These are phyloP conservation scores for Chaetomium cochliodes DNA, from an alignment of 495 filamentous ascomycete genomes.

Conservation along the genomic window DNA sequence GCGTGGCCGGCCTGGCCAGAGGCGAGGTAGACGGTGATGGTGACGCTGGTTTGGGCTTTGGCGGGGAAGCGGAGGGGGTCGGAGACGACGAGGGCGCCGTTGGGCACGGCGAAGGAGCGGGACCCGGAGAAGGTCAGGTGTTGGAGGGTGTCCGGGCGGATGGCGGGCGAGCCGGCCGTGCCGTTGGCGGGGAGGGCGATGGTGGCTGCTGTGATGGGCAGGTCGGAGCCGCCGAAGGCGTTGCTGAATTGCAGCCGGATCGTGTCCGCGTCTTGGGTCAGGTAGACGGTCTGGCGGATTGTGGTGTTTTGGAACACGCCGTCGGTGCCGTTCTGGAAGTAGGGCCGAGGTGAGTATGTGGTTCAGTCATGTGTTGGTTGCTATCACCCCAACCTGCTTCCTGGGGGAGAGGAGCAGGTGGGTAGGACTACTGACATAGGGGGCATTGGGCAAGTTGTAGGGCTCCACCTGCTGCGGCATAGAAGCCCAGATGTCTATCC, in stretches of 20 bases:
- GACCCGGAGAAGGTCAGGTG: constrained; percentile 53
- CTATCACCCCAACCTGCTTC: constrained; percentile 7
- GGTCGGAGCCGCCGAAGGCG: constrained; percentile 55
- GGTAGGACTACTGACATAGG: constrained; percentile 48
- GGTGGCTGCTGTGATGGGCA: constrained; percentile 56
- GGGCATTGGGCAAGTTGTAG: constrained; percentile 51
- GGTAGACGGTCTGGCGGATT: constrained; percentile 60
- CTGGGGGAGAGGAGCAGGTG: background rate
- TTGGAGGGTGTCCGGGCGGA: constrained; percentile 44
- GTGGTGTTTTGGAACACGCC: constrained; percentile 50
- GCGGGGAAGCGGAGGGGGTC: constrained; percentile 56
- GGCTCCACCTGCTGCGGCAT: constrained; percentile 61
- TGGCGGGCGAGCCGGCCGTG: constrained; percentile 45
- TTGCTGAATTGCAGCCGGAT: constrained; percentile 62
- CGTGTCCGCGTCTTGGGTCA: constrained; percentile 46
- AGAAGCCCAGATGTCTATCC: constrained; percentile 57
- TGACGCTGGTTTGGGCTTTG: constrained; percentile 44
- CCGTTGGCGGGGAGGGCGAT: constrained; percentile 50
- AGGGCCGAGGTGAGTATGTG: background rate
- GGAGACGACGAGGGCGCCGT: constrained; percentile 56
- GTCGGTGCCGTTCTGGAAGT: constrained; percentile 28
- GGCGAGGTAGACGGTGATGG: constrained; percentile 55
- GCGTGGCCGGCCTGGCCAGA: constrained; percentile 50
- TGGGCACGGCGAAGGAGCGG: constrained; percentile 47
- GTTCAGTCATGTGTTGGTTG: background rate